Evolutionary conservation across 2,329 filamentous ascomycete genomes (phyloP), one percentile per base, ranked within the genome.

Genomic region (Penicillium sp.): DNA sequence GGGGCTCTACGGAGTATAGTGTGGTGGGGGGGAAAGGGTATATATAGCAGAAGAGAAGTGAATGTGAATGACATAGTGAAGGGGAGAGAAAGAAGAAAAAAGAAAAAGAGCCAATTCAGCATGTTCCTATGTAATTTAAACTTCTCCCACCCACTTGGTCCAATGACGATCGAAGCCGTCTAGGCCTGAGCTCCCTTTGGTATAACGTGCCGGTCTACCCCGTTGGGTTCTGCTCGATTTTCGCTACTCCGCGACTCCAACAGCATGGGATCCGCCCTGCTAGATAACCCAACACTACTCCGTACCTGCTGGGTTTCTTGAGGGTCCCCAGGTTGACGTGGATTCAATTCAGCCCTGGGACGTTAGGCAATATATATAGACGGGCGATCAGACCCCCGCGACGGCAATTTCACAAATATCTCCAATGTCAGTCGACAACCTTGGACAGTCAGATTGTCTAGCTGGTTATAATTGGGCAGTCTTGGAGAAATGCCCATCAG

Each of bases 71-170:
- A 27, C 24, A 27, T 27, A 27, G 8, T 10, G 31, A 34, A 14
- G 4, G 31, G 14, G 36, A 38, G 36, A 38, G 31, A 16, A 14
- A 38, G 34, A 36, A 14, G 16, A n/a, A 36, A 16, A 45, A 2
- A 34, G 18, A 34, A 22, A 32, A 18, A 34, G 13, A 36, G 11
- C n/a, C n/a, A 40, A 40, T 40, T 40, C 18, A 18, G n/a, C 38
- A 40, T 18, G 10, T 40, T 21, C 45, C 32, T 45, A 38, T 39
- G 55, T 59, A 57, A 59, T 55, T 59, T 62, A 59, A 62, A 59
- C 59, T 63, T 61, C 56, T 59, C 57, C 54, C 54, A 54, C 57
- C 54, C 51, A 54, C 36, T 56, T 39, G 57, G 55, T 59, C 61
- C 60, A 62, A 63, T 63, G 58, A 62, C 42, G 53, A 63, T 61